A percentile compares a stretch with the other conserved stretches of the same genome.
phyloP scores from a whole-genome alignment of 192 early-diverging fungal genomes.

The Coemansia sp. region DNA sequence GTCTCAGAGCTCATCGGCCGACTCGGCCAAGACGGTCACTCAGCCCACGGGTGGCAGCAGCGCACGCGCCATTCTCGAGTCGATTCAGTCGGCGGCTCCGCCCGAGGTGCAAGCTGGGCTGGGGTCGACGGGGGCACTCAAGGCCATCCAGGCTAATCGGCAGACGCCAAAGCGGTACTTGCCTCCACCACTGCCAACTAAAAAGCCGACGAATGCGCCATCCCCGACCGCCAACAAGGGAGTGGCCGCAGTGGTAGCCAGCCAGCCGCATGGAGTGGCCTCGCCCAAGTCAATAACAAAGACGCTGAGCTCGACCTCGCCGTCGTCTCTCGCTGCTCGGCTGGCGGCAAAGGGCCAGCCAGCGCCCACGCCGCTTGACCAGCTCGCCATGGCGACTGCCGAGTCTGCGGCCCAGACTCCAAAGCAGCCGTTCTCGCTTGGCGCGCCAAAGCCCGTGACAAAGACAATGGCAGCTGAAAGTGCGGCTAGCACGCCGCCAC shows the following conservation, averaged over 20 bases:
- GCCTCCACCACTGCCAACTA: not conserved
- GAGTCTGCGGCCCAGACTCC: not conserved
- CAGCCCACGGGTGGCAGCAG: not conserved
- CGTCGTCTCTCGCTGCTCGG: slow-evolving; percentile 1
- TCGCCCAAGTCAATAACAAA: not conserved
- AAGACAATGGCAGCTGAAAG: not conserved
- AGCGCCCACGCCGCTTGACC: slow-evolving; percentile 1
- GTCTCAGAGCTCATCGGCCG: slow-evolving; percentile 12
- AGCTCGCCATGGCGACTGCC: not conserved
- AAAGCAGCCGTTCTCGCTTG: not conserved
- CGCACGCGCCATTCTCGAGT: slow-evolving; percentile 21
- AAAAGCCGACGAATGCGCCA: not conserved
- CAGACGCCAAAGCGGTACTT: too few relatives aligned
- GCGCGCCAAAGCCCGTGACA: not conserved
- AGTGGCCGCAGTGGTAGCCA: not conserved
- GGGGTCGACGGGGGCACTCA: not conserved
- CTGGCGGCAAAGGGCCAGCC: not conserved
- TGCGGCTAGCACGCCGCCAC: slow-evolving; percentile 11
- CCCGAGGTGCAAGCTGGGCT: slow-evolving; percentile 34
- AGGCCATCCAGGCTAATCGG: not conserved
- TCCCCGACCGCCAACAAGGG: not conserved
- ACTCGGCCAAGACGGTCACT: not conserved
- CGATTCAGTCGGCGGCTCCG: slow-evolving; percentile 48
- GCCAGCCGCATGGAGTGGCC: not conserved
- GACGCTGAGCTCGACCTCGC: not conserved